Base-by-base conservation (phyloP, 805 yeast genomes). In the Pichia occidentalis region DNA sequence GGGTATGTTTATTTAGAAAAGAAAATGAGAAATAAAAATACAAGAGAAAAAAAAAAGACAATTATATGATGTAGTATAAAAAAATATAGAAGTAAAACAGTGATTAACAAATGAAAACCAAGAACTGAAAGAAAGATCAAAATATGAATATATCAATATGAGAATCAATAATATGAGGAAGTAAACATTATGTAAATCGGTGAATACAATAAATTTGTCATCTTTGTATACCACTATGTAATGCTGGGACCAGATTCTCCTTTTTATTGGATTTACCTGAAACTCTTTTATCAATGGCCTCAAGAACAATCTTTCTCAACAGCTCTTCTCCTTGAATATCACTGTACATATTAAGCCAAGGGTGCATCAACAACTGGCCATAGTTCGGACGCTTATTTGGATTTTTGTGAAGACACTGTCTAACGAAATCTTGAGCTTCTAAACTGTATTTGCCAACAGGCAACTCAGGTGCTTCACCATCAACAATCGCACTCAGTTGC, bases 401-500 rank as follows among this genome's bases (percentile, higher is more conserved):
- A 39, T 73, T 73, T 61, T 90, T 92, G 51, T 79, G 78, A 40
- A 92, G 65, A 60, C 92, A 84, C 42, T 75, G 70, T 10, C 68
- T 67, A 9, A 90, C 95, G 59, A 92, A 92, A 46, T 78, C 75
- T 50, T 77, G 80, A 0, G 97, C 97, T 36, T 80, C 81, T n/a
- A 67, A 57, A 2, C 88, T 75, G 55, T 74, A 92, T 49, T 61
- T 64, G 36, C 60, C 72, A 2, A 67, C 61, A 13, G 88, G 88
- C 37, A 87, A 64, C 32, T 66, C 64, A n/a, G 96, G 96, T 4
- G 95, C 86, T 20, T 83, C 87, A 9, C 95, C 96, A 55, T 85
- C 94, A n/a, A 92, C 97, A 52, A 92, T 92, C 3, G 97, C 97
- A 61, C 86, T 81, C 47, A 92, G 70, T 61, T 92, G 98, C 6